phyloP scores from a whole-genome alignment of 257 asterid genomes.

The Apocynum venetum region DNA sequence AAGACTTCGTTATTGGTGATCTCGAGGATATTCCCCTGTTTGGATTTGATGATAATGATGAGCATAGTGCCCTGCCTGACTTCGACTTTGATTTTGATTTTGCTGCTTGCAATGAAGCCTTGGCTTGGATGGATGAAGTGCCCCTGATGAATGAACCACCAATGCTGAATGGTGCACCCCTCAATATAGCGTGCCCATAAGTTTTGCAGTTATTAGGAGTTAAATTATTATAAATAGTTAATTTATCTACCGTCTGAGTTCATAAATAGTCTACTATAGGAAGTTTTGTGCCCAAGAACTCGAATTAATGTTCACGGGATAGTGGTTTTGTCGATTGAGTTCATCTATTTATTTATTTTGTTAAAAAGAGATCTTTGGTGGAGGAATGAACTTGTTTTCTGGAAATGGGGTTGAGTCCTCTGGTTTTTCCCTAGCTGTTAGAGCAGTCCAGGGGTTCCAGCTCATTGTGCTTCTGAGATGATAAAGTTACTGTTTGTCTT shows the following conservation, averaged over 20 bases:
- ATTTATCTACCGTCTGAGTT: slow-evolving; percentile 15
- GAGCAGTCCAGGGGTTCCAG: slow-evolving; percentile 63
- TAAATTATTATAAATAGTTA: slow-evolving; percentile 2
- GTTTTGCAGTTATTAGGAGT: slow-evolving; percentile 58
- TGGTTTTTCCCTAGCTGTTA: slow-evolving; percentile 69
- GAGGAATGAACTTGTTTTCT: neutral
- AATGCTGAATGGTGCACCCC: slow-evolving; percentile 48
- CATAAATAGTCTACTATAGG: slow-evolving; percentile 11
- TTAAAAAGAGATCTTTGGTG: slow-evolving; percentile 11
- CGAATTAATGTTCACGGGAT: slow-evolving; percentile 26
- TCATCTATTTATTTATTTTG: slow-evolving; percentile 18
- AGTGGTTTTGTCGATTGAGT: slow-evolving; percentile 21
- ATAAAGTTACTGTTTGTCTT: neutral
- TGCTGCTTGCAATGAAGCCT: slow-evolving; percentile 44
- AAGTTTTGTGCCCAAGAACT: slow-evolving; percentile 13
- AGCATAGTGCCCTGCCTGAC: slow-evolving; percentile 37
- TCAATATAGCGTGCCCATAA: slow-evolving; percentile 79
- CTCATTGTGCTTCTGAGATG: neutral
- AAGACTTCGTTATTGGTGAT: slow-evolving; percentile 36
- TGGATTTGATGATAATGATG: slow-evolving; percentile 35
- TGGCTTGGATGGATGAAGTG: slow-evolving; percentile 58
- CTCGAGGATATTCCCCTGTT: slow-evolving; percentile 42
- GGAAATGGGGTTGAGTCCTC: slow-evolving; percentile 17
- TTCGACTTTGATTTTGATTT: slow-evolving; percentile 59
- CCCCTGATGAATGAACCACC: slow-evolving; percentile 47